These are phyloP conservation scores for Candida chauliodis DNA, from an alignment of 805 yeast genomes.

Conservation along the genomic window DNA sequence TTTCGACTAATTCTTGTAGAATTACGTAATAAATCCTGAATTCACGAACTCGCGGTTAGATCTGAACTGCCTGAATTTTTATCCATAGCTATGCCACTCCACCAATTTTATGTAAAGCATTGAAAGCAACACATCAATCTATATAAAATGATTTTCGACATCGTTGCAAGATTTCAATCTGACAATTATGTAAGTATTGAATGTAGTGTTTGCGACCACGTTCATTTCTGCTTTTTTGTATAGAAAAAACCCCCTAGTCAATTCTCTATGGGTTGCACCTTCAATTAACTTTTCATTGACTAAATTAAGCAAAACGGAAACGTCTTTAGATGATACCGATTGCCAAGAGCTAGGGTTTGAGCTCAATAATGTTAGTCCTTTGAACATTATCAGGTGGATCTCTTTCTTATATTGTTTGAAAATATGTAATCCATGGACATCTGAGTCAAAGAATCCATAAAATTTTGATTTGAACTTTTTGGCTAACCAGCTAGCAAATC, in stretches of 20 bases:
- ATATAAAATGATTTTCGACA: too few relatives aligned
- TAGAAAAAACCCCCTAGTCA: slow-evolving; percentile 51
- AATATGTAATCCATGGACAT: slow-evolving; percentile 60
- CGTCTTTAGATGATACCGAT: slow-evolving; percentile 19
- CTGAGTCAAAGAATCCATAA: slow-evolving; percentile 56
- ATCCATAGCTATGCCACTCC: too few relatives aligned
- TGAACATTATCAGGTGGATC: slow-evolving; percentile 16
- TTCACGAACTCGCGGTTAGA: background rate
- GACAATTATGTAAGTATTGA: slow-evolving; percentile 1
- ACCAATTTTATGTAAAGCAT: background rate
- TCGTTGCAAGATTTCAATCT: too few relatives aligned
- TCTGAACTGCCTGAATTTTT: background rate
- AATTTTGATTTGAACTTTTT: slow-evolving; percentile 13
- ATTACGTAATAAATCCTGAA: background rate
- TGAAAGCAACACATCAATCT: background rate
- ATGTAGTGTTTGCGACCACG: slow-evolving; percentile 13
- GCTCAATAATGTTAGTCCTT: slow-evolving; percentile 44
- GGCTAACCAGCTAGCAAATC: slow-evolving; percentile 8
- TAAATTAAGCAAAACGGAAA: slow-evolving; percentile 15
- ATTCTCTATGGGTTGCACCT: slow-evolving; percentile 38
- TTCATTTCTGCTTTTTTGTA: slow-evolving; percentile 59
- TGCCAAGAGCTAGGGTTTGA: slow-evolving; percentile 25
- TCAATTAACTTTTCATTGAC: slow-evolving; percentile 6
- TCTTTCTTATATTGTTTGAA: slow-evolving; percentile 33
- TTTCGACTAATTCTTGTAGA: background rate